phyloP scores from a whole-genome alignment of 2,329 filamentous ascomycete genomes.

The Fusarium subglutinans region DNA sequence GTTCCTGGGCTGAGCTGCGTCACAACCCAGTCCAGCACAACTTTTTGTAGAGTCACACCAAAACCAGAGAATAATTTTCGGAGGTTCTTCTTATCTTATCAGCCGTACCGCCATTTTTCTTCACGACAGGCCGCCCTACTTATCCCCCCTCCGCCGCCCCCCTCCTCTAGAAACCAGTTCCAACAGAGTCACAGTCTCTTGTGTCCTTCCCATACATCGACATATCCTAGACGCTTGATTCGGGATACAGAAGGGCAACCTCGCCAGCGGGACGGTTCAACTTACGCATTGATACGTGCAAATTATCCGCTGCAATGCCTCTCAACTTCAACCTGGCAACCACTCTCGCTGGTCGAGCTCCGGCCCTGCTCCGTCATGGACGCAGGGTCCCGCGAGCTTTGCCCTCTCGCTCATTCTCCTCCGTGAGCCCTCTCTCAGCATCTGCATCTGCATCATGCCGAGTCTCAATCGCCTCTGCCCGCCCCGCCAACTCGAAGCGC shows the following conservation, averaged over 20 bases:
- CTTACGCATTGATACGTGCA: conserved; percentile 48
- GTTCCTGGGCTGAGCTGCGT: neutral
- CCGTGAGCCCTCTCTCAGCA: conserved; percentile 46
- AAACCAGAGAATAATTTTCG: conserved; percentile 40
- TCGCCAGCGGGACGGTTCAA: conserved; percentile 50
- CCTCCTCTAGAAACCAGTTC: conserved; percentile 27
- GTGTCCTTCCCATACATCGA: conserved; percentile 32
- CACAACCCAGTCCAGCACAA: conserved; percentile 4
- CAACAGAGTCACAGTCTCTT: conserved; percentile 42
- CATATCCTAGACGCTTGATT: conserved; percentile 43
- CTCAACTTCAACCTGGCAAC: conserved; percentile 52
- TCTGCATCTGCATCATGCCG: neutral
- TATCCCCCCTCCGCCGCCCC: conserved; percentile 18
- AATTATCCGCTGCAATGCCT: conserved; percentile 49
- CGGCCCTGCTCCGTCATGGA: conserved; percentile 65
- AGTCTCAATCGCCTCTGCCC: conserved; percentile 41
- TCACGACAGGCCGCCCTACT: conserved; percentile 18
- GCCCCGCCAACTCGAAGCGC: conserved; percentile 53
- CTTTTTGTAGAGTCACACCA: conserved; percentile 21
- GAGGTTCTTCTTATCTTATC: conserved; percentile 42
- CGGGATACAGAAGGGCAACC: conserved; percentile 45
- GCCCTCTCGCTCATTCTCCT: conserved; percentile 56
- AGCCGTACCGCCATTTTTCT: conserved; percentile 41
- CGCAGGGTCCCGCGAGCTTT: conserved; percentile 58
- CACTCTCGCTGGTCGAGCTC: conserved; percentile 64